Conservation (phyloP, 202 grass and related monocot genomes). For the Brachypodium distachyon region DNA sequence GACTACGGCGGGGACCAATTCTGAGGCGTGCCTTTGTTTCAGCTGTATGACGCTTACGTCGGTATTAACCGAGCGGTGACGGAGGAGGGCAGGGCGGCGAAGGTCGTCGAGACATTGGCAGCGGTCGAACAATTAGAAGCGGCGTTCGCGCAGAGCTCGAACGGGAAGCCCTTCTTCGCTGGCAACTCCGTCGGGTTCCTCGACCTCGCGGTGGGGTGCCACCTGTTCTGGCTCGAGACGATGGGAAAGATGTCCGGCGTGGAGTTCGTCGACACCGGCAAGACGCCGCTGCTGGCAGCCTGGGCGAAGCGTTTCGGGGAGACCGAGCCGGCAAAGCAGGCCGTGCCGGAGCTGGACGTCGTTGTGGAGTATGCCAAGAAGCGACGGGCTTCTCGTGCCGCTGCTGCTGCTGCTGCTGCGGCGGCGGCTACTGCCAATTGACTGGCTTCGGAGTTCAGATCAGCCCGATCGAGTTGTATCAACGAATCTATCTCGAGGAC, state of each 20-base stretch:
- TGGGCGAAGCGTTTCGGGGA: not conserved
- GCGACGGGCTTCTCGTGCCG: not conserved
- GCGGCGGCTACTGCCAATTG: not conserved
- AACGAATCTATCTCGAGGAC: too few relatives aligned
- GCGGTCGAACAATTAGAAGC: not conserved
- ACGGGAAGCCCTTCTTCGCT: conserved; percentile 32
- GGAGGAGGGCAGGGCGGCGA: not conserved
- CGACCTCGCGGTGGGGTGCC: not conserved
- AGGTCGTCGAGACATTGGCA: not conserved
- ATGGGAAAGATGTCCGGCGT: not conserved
- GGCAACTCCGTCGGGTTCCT: conserved; percentile 3
- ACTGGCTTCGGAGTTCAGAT: not conserved
- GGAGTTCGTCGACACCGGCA: not conserved
- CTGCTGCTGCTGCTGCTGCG: not conserved
- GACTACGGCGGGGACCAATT: not conserved
- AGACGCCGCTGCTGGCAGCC: not conserved
- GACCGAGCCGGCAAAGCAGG: not conserved
- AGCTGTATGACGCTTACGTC: not conserved
- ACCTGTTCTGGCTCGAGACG: not conserved
- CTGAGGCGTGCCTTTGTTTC: not conserved
- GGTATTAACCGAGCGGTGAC: not conserved
- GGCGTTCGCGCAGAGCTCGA: not conserved
- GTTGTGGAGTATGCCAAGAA: not conserved
- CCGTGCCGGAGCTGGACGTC: not conserved
- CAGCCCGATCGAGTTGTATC: not conserved